Conservation (phyloP, 768 basidiomycete species). For the Suillus decipiens region DNA sequence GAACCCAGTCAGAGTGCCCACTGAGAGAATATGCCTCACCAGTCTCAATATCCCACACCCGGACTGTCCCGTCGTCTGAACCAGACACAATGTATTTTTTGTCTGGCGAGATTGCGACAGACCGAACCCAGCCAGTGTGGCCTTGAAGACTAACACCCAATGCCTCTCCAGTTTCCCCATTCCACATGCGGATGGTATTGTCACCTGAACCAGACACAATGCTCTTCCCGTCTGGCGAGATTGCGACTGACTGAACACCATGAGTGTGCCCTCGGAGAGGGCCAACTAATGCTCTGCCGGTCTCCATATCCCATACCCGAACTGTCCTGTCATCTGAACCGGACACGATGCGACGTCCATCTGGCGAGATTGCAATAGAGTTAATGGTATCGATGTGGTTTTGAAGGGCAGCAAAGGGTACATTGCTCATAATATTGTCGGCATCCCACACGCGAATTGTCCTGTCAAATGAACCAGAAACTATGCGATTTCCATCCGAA, state of each 20-base stretch:
- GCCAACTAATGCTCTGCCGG: not conserved
- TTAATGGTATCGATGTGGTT: not conserved
- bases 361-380: slow-evolving; percentile 7
- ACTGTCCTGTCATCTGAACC: slow-evolving; percentile 7
- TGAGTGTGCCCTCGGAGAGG: not conserved
- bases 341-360: slow-evolving; percentile 3
- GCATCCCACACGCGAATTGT: not conserved
- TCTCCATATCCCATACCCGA: slow-evolving; percentile 4
- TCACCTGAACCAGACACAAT: not conserved
- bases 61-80: not conserved
- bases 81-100: not conserved
- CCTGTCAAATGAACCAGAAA: not conserved
- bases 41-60: not conserved
- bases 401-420: not conserved
- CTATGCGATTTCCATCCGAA: not conserved
- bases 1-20: not conserved
- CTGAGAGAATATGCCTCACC: not conserved
- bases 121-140: not conserved
- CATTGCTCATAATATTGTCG: not conserved
- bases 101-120: not conserved
- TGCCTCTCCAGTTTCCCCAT: not conserved
- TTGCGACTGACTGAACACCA: not conserved
- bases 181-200: not conserved
- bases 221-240: not conserved
- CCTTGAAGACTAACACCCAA: not conserved